These are phyloP conservation scores for Mycena galopus DNA, from an alignment of 768 basidiomycete species.

Conservation along the genomic window DNA sequence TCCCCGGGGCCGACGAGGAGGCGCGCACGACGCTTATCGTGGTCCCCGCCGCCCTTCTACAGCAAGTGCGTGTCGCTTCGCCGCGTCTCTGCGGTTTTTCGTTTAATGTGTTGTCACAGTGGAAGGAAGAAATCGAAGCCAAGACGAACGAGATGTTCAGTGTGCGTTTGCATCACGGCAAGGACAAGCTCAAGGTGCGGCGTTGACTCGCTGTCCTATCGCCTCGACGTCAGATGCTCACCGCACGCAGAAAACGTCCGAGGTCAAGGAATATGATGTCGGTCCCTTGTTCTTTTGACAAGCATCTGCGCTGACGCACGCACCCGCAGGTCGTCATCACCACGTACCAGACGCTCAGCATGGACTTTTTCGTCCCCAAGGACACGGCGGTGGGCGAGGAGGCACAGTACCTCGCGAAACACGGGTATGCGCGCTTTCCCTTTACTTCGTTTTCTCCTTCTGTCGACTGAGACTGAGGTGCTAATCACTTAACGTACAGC, in stretches of 20 bases:
- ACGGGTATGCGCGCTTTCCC: slow-evolving; percentile 59
- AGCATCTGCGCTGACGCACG: slow-evolving; percentile 15
- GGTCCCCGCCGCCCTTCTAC: slow-evolving; percentile 80
- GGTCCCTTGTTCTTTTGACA: slow-evolving; percentile 23
- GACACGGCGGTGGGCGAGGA: slow-evolving; percentile 63
- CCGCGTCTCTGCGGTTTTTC: background rate
- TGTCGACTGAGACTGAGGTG: too few species aligned
- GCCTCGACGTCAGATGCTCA: background rate
- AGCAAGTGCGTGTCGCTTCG: slow-evolving; percentile 71
- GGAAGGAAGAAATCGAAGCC: slow-evolving; percentile 79
- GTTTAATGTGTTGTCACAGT: slow-evolving; percentile 52
- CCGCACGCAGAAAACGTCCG: slow-evolving; percentile 53
- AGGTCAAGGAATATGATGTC: slow-evolving; percentile 68
- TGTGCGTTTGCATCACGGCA: slow-evolving; percentile 80
- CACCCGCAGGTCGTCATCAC: slow-evolving; percentile 74
- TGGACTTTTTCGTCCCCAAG: slow-evolving; percentile 68
- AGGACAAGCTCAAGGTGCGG: slow-evolving; percentile 69
- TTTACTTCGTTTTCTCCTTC: background rate
- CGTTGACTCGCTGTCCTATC: background rate
- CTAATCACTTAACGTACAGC: too few species aligned
- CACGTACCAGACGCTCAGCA: slow-evolving; percentile 79
- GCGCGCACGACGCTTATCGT: slow-evolving; percentile 76
- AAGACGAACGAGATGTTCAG: slow-evolving; percentile 75
- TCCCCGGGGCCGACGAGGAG: slow-evolving; percentile 60
- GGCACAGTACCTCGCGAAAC: slow-evolving; percentile 57